Percentiles rank a stretch among this genome's conserved stretches.
phyloP scores from a whole-genome alignment of 2,329 filamentous ascomycete genomes.

The Trichoderma hamatum region DNA sequence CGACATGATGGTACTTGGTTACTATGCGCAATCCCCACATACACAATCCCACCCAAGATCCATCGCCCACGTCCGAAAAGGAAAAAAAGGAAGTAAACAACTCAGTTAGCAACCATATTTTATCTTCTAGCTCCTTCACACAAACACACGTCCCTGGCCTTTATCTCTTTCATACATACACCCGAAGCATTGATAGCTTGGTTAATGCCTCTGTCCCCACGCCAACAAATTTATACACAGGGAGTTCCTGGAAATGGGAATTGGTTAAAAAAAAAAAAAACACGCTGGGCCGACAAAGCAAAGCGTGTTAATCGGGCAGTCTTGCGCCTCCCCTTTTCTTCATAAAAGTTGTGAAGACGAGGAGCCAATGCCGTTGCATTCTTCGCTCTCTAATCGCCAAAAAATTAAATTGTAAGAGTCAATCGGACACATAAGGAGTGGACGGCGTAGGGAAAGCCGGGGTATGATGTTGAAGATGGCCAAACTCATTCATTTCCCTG shows the following conservation, averaged over 20 bases:
- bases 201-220: constrained; percentile 17
- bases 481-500: constrained; percentile 29
- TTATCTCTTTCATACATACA: constrained; percentile 25
- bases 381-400: constrained; percentile 35
- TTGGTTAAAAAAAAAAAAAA: constrained; percentile 16
- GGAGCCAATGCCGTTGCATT: constrained; percentile 14
- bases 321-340: constrained; percentile 17
- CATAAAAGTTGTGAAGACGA: constrained; percentile 18
- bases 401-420: constrained; percentile 34
- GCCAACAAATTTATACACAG: constrained; percentile 23
- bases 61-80: constrained; percentile 33
- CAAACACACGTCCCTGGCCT: background rate
- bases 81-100: constrained; percentile 34
- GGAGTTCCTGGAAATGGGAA: constrained; percentile 22
- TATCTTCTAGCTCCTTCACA: constrained; percentile 18
- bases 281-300: constrained; percentile 15
- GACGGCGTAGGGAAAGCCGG: constrained; percentile 42
- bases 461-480: constrained; percentile 27
- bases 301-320: constrained; percentile 1
- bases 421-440: constrained; percentile 44
- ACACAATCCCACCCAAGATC: constrained; percentile 34
- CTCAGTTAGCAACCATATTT: constrained; percentile 38
- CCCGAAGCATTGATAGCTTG: constrained; percentile 16
- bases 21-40: constrained; percentile 40
- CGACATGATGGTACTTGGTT: constrained; percentile 35